Conservation (phyloP, 805 yeast genomes). For the Candida suzukii region DNA sequence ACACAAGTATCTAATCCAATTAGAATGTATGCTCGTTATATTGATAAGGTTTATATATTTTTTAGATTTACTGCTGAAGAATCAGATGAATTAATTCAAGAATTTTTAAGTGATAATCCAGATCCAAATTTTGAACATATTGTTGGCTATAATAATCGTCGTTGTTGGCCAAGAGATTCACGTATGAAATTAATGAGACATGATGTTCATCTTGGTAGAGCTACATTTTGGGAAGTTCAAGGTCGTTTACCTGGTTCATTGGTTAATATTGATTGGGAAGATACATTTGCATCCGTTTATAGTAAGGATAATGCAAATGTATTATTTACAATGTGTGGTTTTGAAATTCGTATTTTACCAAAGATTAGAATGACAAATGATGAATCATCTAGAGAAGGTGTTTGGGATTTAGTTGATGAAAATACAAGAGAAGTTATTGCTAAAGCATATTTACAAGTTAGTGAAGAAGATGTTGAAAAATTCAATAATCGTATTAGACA, state of each 20-base stretch:
- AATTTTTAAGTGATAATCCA: slow-evolving; percentile 75
- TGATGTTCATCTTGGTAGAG: slow-evolving; percentile 89
- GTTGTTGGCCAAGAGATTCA: slow-evolving; percentile 92
- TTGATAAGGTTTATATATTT: slow-evolving; percentile 75
- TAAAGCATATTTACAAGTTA: slow-evolving; percentile 76
- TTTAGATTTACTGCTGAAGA: slow-evolving; percentile 72
- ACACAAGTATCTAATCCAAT: slow-evolving; percentile 70
- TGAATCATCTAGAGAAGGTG: slow-evolving; percentile 62
- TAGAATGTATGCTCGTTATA: slow-evolving; percentile 70
- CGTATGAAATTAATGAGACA: slow-evolving; percentile 87
- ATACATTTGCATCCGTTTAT: slow-evolving; percentile 79
- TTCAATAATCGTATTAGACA: slow-evolving; percentile 84
- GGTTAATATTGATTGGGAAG: slow-evolving; percentile 71
- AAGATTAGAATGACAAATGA: slow-evolving; percentile 51
- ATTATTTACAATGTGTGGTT: slow-evolving; percentile 88
- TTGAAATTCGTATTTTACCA: slow-evolving; percentile 86
- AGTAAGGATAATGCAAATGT: slow-evolving; percentile 86
- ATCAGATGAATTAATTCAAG: slow-evolving; percentile 66
- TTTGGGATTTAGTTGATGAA: slow-evolving; percentile 79
- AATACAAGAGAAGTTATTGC: slow-evolving; percentile 80
- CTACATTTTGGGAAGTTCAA: slow-evolving; percentile 84
- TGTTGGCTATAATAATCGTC: slow-evolving; percentile 78
- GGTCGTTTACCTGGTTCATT: slow-evolving; percentile 74
- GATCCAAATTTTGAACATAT: slow-evolving; percentile 88
- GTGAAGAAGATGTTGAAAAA: slow-evolving; percentile 69